Base-by-base conservation (phyloP, 2,329 filamentous ascomycete species). In the Cadophora luteo-olivacea region DNA sequence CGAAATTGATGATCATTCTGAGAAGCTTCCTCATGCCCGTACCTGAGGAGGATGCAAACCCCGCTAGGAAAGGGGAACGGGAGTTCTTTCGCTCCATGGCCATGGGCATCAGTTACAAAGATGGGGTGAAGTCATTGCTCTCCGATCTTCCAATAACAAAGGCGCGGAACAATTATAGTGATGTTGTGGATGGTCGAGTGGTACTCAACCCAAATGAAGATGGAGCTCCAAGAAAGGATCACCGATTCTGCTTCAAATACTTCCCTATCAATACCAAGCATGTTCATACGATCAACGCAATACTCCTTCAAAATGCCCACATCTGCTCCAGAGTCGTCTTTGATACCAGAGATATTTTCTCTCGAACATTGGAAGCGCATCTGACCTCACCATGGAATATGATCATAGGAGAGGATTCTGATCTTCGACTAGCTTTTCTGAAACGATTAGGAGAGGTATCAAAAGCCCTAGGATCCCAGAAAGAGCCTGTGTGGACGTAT, bases 1-100 rank as follows among this genome's bases (percentile, higher is more conserved):
- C 73, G n/a, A 73, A 65, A 61, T 25, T 77, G 33, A 64, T 73
- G 32, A 72, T 77, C 63, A 64, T 77, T 2, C 69, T 77, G 36
- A 66, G 74, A 51, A 74, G 66, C 58, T 55, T 41, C 32, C 29
- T 73, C 2, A 49, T 77, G 8, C 76, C 75, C 5, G 33, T 69
- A 14, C 66, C 68, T 0, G 55, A 69, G 48, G 73, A 77, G 61
- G 75, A 73, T 69, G n/a, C 25, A 1, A 25, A 57, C 36, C 45
- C 36, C n/a, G 22, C 24, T n/a, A 41, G 33, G 3, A 45, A 54
- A 29, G 58, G 22, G 12, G 6, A 9, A 25, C 55, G 65, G 22
- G 22, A 62, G n/a, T n/a, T 24, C 8, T 60, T 16, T 11, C 4
- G 3, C n/a, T n/a, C n/a, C n/a, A n/a, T n/a, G n/a, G n/a, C n/a